Percentiles rank a stretch among this genome's conserved stretches.
Conservation (phyloP, 2,329 filamentous ascomycete genomes). For the Cladosporium sp. region DNA sequence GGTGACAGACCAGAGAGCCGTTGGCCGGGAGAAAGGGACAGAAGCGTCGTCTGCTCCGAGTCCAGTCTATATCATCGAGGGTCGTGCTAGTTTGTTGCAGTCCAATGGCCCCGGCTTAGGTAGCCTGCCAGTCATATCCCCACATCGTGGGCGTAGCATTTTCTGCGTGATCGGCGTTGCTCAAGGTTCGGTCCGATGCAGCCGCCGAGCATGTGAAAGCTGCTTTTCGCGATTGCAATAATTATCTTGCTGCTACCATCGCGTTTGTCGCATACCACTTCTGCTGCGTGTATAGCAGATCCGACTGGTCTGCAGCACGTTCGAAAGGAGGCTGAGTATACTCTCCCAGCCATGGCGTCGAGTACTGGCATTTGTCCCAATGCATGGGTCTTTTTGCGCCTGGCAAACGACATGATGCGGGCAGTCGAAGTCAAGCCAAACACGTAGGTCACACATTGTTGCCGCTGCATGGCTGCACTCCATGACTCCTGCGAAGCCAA, state of each 20-base stretch:
- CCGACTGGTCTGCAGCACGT: not conserved
- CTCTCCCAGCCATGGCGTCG: not conserved
- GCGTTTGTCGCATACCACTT: not conserved
- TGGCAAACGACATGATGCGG: slow-evolving; percentile 56
- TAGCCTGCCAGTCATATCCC: slow-evolving; percentile 9
- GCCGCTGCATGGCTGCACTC: slow-evolving; percentile 15
- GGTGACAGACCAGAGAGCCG: not conserved
- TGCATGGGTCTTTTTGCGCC: slow-evolving; percentile 46
- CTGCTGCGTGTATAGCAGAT: not conserved
- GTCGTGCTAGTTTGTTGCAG: not conserved
- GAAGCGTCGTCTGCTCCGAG: slow-evolving; percentile 10
- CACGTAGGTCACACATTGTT: slow-evolving; percentile 50
- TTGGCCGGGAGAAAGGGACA: slow-evolving; percentile 2
- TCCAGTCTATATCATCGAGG: not conserved
- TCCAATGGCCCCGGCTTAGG: not conserved
- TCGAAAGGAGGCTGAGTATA: not conserved
- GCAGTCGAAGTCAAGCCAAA: slow-evolving; percentile 58
- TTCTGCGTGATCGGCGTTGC: slow-evolving; percentile 2
- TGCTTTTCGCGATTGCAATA: not conserved
- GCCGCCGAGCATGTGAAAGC: not conserved
- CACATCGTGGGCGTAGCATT: not conserved
- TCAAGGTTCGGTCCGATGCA: slow-evolving; percentile 3
- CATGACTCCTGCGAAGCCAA: slow-evolving; percentile 29
- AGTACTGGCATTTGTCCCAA: slow-evolving; percentile 10
- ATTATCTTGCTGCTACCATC: not conserved